phyloP scores from a whole-genome alignment of 2,329 filamentous ascomycete genomes.

The Graphilbum sp. region DNA sequence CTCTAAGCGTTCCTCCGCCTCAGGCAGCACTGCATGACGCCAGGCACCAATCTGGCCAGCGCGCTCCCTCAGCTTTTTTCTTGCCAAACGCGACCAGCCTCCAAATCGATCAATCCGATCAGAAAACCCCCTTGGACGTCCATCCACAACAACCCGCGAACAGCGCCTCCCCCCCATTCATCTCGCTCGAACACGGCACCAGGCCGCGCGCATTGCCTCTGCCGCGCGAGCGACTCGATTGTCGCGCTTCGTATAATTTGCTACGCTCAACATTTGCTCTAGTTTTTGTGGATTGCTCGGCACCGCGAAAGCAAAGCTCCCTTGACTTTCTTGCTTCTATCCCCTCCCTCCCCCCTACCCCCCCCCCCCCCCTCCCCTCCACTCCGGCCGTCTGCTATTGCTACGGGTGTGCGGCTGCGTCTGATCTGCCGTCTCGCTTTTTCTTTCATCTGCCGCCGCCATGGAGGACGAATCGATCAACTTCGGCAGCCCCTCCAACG shows the following conservation, averaged over 20 bases:
- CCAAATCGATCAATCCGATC: neutral
- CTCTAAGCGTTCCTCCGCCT: too few species aligned
- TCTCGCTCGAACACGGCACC: neutral
- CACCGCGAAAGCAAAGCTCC: too few species aligned
- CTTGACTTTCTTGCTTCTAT: too few species aligned
- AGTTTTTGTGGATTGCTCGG: too few species aligned
- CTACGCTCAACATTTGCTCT: too few species aligned
- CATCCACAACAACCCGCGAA: neutral
- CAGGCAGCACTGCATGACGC: too few species aligned
- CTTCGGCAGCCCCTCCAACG: slow-evolving; percentile 41
- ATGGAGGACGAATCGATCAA: slow-evolving; percentile 44
- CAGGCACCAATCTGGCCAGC: neutral
- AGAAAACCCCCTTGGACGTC: neutral
- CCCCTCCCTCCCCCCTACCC: too few species aligned
- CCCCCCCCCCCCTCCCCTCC: too few species aligned
- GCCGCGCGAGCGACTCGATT: neutral
- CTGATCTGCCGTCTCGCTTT: slow-evolving; percentile 1
- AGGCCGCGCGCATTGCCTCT: neutral
- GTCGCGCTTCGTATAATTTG: too few species aligned
- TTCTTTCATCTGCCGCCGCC: too few species aligned
- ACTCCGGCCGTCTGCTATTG: too few species aligned
- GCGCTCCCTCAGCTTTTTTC: neutral
- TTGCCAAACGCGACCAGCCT: neutral
- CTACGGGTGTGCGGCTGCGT: neutral
- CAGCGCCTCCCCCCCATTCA: neutral